These are phyloP conservation scores for Aspergillus egyptiacus DNA, from an alignment of 495 filamentous ascomycete genomes.

Conservation along the genomic window DNA sequence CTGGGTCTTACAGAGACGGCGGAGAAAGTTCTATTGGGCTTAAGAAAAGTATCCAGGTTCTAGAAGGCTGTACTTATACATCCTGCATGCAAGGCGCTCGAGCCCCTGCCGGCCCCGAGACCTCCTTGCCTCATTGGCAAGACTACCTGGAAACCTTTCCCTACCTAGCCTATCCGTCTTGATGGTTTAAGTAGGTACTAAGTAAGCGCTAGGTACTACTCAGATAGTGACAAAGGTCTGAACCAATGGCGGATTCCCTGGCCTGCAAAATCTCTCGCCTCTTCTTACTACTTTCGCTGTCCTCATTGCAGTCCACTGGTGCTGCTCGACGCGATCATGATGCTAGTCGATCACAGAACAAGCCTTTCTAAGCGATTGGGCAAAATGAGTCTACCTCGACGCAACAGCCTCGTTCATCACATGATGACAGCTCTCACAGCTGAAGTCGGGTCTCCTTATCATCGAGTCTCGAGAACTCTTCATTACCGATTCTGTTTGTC, in stretches of 20 bases:
- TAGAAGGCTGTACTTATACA: too few relatives aligned
- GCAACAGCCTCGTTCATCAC: conserved; percentile 8
- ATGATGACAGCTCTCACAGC: conserved; percentile 6
- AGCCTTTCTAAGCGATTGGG: conserved; percentile 9
- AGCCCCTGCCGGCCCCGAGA: too few relatives aligned
- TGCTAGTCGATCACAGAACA: too few relatives aligned
- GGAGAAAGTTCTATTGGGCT: too few relatives aligned
- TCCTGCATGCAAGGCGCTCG: too few relatives aligned
- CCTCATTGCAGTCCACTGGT: not conserved
- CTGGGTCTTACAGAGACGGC: too few relatives aligned
- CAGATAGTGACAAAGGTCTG: not conserved
- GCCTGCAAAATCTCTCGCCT: not conserved
- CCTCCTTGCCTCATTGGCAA: too few relatives aligned
- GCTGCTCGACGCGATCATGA: not conserved
- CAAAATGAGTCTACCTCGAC: not conserved
- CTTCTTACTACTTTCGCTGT: conserved; percentile 6
- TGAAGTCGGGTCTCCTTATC: conserved; percentile 7
- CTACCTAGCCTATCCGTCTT: too few relatives aligned
- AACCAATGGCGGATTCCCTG: not conserved
- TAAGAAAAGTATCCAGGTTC: too few relatives aligned
- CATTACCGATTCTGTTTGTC: not conserved
- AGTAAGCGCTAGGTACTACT: not conserved
- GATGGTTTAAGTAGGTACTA: not conserved
- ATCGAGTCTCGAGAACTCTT: not conserved
- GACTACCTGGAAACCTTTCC: too few relatives aligned